Percentiles rank a stretch among this genome's conserved stretches.
Conservation (phyloP, 2,329 filamentous ascomycete genomes). For the Fusarium scirpi region DNA sequence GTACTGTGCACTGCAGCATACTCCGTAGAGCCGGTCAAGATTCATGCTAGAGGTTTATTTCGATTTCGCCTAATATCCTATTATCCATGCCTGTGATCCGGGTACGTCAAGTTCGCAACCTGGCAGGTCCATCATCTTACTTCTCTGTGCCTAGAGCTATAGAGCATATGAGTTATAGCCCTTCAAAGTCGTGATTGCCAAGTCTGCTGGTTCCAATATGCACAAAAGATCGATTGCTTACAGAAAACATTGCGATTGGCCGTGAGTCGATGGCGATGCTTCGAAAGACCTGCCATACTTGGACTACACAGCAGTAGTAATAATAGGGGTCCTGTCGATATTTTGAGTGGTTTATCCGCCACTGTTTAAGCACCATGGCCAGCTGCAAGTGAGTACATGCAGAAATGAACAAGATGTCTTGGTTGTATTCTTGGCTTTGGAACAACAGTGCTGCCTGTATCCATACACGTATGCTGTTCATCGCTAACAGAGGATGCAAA, state of each 20-base stretch:
- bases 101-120: conserved; percentile 1
- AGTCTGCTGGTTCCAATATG: not conserved
- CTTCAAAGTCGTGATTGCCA: conserved; percentile 4
- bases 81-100: conserved; percentile 1
- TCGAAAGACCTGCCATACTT: not conserved
- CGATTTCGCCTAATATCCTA: conserved; percentile 7
- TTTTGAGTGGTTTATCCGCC: not conserved
- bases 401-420: not conserved
- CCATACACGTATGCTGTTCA: conserved; percentile 13
- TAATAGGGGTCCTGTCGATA: conserved; percentile 1
- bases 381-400: not conserved
- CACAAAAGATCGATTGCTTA: not conserved
- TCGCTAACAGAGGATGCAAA: conserved; percentile 19
- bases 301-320: not conserved
- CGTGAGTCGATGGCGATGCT: not conserved
- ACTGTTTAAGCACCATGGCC: not conserved
- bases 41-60: conserved; percentile 11
- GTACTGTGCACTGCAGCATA: not conserved
- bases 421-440: conserved; percentile 1
- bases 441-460: not conserved
- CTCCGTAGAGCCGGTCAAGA: conserved; percentile 3
- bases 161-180: conserved; percentile 7
- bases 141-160: not conserved
- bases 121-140: conserved; percentile 7
- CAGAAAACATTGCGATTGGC: conserved; percentile 15